Evolutionary conservation across 2,329 filamentous ascomycete species (phyloP).

Genomic region (Pseudogymnoascus sp.): DNA sequence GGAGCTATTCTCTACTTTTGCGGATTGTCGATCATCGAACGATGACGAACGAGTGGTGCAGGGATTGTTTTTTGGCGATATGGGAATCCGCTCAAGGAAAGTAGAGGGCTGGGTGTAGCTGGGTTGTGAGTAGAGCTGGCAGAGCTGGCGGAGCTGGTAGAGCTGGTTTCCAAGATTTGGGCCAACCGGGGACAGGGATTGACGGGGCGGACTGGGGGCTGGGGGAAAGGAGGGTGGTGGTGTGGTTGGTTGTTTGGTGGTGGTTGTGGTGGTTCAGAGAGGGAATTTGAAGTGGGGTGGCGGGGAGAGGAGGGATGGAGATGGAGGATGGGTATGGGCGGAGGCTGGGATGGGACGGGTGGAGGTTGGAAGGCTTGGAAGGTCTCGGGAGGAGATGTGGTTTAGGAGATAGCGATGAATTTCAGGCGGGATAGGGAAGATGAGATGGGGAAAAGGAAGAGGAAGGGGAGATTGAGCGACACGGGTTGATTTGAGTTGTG

Average conservation of each 20-base stretch:
- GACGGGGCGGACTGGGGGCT: slow-evolving; percentile 21
- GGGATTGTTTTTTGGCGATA: background rate
- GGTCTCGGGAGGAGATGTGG: background rate
- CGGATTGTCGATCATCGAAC: background rate
- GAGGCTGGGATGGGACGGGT: background rate
- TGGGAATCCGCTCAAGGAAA: background rate
- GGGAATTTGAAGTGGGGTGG: background rate
- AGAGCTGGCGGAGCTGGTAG: background rate
- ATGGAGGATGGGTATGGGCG: background rate
- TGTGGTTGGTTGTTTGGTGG: slow-evolving; percentile 17
- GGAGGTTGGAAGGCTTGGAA: slow-evolving; percentile 5
- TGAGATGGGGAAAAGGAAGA: background rate
- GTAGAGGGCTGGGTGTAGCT: background rate
- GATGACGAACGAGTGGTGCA: background rate
- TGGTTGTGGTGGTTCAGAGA: background rate
- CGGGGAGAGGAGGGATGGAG: background rate
- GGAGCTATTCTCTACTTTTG: background rate
- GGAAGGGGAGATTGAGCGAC: slow-evolving; percentile 20
- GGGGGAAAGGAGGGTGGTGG: slow-evolving; percentile 18
- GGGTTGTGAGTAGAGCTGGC: background rate
- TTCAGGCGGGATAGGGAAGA: background rate
- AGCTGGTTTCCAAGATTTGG: background rate
- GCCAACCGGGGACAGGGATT: background rate
- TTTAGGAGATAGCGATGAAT: background rate
- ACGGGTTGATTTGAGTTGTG: background rate